phyloP scores from a whole-genome alignment of 2,329 filamentous ascomycete genomes.

The Tolypocladium album region DNA sequence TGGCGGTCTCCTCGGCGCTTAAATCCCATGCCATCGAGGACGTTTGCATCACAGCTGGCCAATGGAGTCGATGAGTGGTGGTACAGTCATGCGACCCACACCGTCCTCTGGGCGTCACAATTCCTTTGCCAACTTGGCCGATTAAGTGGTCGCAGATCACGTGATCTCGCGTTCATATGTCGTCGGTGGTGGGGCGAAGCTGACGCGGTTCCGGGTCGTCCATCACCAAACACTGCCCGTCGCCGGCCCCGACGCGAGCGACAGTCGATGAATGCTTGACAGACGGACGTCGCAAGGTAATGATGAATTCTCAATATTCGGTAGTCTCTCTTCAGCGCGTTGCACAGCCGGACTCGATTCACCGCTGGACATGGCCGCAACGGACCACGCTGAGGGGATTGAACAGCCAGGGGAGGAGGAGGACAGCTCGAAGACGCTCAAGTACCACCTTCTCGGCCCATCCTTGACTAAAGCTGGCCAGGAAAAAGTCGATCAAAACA shows the following conservation, averaged over 20 bases:
- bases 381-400: neutral
- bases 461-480: conserved; percentile 92
- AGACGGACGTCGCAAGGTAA: neutral
- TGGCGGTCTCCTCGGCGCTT: neutral
- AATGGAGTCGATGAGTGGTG: neutral
- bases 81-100: neutral
- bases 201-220: neutral
- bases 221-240: neutral
- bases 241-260: neutral
- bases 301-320: neutral
- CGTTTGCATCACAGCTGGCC: neutral
- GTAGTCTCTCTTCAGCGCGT: neutral
- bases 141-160: neutral
- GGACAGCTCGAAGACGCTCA: conserved; percentile 48
- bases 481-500: conserved; percentile 83
- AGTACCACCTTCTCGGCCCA: conserved; percentile 81
- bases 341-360: neutral
- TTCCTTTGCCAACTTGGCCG: neutral
- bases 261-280: neutral
- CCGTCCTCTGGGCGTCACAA: neutral
- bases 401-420: conserved; percentile 18
- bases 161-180: conserved; percentile 2
- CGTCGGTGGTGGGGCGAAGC: neutral
- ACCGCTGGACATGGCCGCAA: conserved; percentile 1
- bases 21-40: neutral